Evolutionary conservation across 805 yeast species (phyloP).

Genomic region (Spathaspora arborariae): DNA sequence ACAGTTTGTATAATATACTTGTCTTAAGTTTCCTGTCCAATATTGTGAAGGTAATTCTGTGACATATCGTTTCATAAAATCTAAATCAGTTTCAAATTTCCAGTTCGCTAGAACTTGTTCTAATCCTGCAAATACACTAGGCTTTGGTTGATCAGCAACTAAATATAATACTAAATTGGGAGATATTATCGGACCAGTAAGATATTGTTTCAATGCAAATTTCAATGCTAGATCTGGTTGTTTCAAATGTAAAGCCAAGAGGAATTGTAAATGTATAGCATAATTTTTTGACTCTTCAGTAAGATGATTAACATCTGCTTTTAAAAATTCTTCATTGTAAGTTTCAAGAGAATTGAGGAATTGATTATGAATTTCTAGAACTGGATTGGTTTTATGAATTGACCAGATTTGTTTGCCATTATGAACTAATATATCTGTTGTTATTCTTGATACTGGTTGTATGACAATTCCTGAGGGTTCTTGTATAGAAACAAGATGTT

Average conservation of each 20-base stretch:
- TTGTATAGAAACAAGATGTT: neutral
- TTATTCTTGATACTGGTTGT: neutral
- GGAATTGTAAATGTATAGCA: conserved; percentile 4
- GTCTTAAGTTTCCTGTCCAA: neutral
- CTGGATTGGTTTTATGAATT: conserved; percentile 5
- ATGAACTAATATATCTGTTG: neutral
- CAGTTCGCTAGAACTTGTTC: neutral
- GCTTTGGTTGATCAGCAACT: neutral
- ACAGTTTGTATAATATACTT: neutral
- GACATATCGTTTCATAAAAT: neutral
- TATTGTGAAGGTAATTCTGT: neutral
- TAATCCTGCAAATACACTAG: neutral
- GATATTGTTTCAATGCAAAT: neutral
- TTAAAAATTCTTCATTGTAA: neutral
- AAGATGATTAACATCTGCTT: neutral
- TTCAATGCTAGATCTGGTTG: neutral
- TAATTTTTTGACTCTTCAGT: conserved; percentile 5
- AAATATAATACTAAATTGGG: neutral
- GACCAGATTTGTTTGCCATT: conserved; percentile 4
- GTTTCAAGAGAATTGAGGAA: neutral
- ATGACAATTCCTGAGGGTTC: neutral
- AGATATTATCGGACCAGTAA: neutral
- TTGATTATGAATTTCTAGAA: conserved; percentile 1
- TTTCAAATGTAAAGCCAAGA: conserved; percentile 1
- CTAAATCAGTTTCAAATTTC: neutral